Conservation (phyloP, 169 alveolate species). For the Cryptosporidium bovis region DNA sequence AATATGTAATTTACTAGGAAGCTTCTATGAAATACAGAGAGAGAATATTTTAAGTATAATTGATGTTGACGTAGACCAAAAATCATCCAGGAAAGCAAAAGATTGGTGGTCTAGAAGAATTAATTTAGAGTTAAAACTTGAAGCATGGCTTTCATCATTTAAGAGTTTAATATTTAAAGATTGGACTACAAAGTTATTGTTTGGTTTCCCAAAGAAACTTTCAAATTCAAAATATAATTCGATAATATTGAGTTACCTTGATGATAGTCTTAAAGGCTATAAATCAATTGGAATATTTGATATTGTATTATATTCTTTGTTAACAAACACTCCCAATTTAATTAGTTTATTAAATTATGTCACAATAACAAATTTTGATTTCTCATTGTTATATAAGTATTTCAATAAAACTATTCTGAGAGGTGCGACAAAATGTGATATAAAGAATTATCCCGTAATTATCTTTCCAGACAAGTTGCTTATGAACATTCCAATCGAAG, state of each 20-base stretch:
- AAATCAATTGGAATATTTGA: neutral
- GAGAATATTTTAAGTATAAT: conserved; percentile 29
- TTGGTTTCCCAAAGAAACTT: conserved; percentile 47
- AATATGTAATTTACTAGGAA: conserved; percentile 8
- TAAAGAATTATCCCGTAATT: conserved; percentile 13
- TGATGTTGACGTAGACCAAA: neutral
- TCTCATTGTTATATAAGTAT: neutral
- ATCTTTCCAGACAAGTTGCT: conserved; percentile 29
- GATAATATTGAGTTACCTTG: neutral
- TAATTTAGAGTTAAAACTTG: conserved; percentile 1
- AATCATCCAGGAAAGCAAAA: neutral
- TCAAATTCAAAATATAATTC: neutral
- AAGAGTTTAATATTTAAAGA: conserved; percentile 13
- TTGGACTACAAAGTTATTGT: conserved; percentile 6
- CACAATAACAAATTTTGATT: conserved; percentile 5
- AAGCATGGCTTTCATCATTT: conserved; percentile 28
- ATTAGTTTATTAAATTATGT: neutral
- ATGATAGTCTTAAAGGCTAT: neutral
- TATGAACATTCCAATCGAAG: conserved; percentile 44
- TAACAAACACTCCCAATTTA: conserved; percentile 12
- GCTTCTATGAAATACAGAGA: conserved; percentile 12
- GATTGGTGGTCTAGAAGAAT: conserved; percentile 66
- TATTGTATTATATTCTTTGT: conserved; percentile 5
- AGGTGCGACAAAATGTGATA: neutral
- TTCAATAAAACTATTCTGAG: conserved; percentile 9